phyloP scores from a whole-genome alignment of 169 alveolate species.

The Cryptosporidium viatorum region DNA sequence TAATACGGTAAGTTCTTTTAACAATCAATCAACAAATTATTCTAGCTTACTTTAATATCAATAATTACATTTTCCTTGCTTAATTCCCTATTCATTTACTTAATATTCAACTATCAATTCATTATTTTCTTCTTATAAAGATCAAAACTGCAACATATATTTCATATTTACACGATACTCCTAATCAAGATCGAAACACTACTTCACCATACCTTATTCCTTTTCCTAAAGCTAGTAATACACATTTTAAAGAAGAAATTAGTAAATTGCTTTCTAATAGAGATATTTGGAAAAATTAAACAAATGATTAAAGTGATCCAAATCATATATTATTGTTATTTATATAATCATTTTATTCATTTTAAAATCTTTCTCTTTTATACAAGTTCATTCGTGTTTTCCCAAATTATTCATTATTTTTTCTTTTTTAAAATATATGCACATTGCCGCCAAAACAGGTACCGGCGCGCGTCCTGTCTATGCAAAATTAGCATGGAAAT shows the following conservation, averaged over 20 bases:
- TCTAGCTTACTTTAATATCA: no score
- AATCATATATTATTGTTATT: background rate
- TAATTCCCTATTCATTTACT: no score
- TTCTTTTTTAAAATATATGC: background rate
- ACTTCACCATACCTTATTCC: background rate
- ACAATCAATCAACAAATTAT: no score
- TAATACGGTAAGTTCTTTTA: constrained; percentile 8
- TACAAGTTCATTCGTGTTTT: no score
- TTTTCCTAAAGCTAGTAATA: constrained; percentile 47
- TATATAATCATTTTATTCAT: background rate
- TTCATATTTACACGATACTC: background rate
- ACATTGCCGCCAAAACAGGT: background rate
- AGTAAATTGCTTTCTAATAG: background rate
- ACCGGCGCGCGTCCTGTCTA: constrained; percentile 9
- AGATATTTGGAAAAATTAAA: constrained; percentile 24
- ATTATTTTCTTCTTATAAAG: background rate
- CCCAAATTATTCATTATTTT: background rate
- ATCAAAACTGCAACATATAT: background rate
- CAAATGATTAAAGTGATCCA: background rate
- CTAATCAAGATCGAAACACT: background rate
- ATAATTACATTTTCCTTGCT: background rate
- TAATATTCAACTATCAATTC: background rate
- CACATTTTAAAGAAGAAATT: constrained; percentile 14
- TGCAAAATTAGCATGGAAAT: background rate
- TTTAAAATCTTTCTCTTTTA: no score